Evolutionary conservation across 352 stramenopile genomes (phyloP).

Genomic region (Phytophthora pini): DNA sequence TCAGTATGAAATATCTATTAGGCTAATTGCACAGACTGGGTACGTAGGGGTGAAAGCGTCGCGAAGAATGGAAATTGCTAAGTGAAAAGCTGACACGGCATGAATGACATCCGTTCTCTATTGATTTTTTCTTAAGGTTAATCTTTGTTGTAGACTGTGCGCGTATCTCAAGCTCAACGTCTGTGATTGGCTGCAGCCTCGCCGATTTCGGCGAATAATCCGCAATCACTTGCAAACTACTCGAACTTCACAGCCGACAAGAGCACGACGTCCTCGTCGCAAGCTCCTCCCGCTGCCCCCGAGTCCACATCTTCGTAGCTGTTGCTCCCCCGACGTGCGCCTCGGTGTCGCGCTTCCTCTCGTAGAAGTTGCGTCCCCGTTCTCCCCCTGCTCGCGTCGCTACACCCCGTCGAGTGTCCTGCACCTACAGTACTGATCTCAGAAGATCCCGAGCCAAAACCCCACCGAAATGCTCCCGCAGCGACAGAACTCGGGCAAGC

Average conservation of each 20-base stretch:
- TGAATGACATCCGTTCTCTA: not conserved
- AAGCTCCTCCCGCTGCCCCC: not conserved
- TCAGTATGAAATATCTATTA: not conserved
- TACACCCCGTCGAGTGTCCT: not conserved
- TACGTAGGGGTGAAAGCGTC: not conserved
- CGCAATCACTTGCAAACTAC: slow-evolving; percentile 4
- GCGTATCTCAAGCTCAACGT: not conserved
- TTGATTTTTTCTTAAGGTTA: too few relatives aligned
- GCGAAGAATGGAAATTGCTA: too few relatives aligned
- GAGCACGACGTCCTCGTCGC: slow-evolving; percentile 20
- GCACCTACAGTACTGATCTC: not conserved
- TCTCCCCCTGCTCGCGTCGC: not conserved
- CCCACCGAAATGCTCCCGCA: slow-evolving; percentile 57
- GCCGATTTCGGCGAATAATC: slow-evolving; percentile 2
- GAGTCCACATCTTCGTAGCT: slow-evolving; percentile 1
- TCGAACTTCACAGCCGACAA: slow-evolving; percentile 26
- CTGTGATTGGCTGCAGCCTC: slow-evolving; percentile 8
- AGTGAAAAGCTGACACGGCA: too few relatives aligned
- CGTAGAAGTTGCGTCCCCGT: not conserved
- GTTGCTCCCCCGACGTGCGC: not conserved
- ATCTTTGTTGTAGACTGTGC: not conserved
- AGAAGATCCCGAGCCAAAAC: slow-evolving; percentile 12
- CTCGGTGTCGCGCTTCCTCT: slow-evolving; percentile 2
- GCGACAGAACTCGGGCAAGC: slow-evolving; percentile 51
- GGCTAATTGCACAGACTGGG: not conserved